These are phyloP conservation scores for Exobasidium rhododendri DNA, from an alignment of 1,284 basidiomycete genomes.

Conservation along the genomic window DNA sequence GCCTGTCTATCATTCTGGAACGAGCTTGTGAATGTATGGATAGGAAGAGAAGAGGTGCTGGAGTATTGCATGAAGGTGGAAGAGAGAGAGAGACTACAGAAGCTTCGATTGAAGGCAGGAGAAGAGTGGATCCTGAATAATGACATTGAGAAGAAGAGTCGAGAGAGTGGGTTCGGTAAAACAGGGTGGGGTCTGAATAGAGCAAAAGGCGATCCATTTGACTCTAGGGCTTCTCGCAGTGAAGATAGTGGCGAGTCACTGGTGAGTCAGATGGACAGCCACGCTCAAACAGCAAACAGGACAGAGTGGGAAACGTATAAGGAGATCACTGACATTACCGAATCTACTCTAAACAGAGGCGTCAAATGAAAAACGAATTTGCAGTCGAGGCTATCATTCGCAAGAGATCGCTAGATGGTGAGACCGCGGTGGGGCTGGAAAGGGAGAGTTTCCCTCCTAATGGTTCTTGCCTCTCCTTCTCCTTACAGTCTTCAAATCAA, in stretches of 20 bases:
- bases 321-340: too few species aligned
- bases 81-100: constrained; percentile 13
- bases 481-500: constrained; percentile 33
- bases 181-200: constrained; percentile 10
- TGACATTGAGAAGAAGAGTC: constrained; percentile 20
- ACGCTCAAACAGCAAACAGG: too few species aligned
- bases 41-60: constrained; percentile 41
- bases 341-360: constrained; percentile 17
- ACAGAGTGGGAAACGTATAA: too few species aligned
- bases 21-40: constrained; percentile 42
- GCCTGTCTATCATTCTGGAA: constrained; percentile 42
- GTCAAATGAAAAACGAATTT: constrained; percentile 49
- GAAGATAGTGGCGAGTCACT: constrained; percentile 11
- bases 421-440: too few species aligned
- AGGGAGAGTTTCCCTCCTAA: too few species aligned
- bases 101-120: neutral
- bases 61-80: constrained; percentile 38
- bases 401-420: constrained; percentile 38
- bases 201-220: constrained; percentile 15
- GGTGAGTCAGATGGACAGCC: neutral
- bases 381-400: constrained; percentile 42
- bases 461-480: too few species aligned
- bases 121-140: constrained; percentile 26
- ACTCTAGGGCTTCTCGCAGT: neutral
- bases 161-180: neutral